phyloP scores from a whole-genome alignment of 73 alveolate species.

The Blepharisma japonicum region DNA sequence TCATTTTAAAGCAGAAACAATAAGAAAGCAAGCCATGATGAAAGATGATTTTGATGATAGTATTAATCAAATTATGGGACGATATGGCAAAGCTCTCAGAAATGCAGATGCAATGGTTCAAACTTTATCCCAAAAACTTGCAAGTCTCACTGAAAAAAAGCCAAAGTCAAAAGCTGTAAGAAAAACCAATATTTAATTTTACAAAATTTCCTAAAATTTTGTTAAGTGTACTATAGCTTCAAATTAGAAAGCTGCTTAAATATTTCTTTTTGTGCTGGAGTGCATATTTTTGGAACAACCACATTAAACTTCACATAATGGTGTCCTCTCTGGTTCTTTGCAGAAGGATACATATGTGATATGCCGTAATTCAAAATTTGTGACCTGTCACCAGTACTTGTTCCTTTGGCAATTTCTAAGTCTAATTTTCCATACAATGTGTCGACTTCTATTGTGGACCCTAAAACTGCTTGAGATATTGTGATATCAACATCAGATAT shows the following conservation, averaged over 20 bases:
- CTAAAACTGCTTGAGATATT: conserved; percentile 69
- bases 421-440: conserved; percentile 71
- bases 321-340: conserved; percentile 39
- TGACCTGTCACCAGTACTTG: conserved; percentile 61
- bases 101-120: too few species aligned
- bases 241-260: background rate
- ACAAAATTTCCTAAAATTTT: too few species aligned
- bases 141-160: too few species aligned
- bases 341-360: conserved; percentile 47
- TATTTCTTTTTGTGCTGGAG: background rate
- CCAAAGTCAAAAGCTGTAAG: too few species aligned
- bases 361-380: conserved; percentile 42
- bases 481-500: conserved; percentile 54
- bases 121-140: too few species aligned
- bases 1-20: too few species aligned
- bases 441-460: conserved; percentile 58
- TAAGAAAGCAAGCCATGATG: too few species aligned
- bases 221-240: too few species aligned
- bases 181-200: too few species aligned
- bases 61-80: too few species aligned
- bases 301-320: conserved; percentile 49
- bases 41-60: too few species aligned
- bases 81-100: too few species aligned
- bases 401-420: conserved; percentile 68
- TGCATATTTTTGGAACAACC: conserved; percentile 44